A percentile compares a stretch with the other conserved stretches of the same genome.
These are phyloP conservation scores for Verticillium isaacii DNA, from an alignment of 2,329 filamentous ascomycete species.

Conservation along the genomic window DNA sequence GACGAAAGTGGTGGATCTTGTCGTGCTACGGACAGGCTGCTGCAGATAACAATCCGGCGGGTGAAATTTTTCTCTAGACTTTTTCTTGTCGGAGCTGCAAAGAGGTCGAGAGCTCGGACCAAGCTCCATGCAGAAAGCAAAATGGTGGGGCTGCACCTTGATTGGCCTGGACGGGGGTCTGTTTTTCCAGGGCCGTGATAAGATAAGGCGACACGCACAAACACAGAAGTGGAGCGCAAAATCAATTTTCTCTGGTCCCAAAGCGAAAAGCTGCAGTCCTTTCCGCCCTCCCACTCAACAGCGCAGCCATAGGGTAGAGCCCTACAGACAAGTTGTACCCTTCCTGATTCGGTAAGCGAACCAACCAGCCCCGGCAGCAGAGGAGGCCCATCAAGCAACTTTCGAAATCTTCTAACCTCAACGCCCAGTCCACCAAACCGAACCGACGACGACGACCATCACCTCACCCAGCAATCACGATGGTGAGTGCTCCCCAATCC, in stretches of 20 bases:
- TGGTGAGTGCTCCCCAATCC: constrained; percentile 40
- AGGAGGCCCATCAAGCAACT: constrained; percentile 18
- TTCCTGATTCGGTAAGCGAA: constrained; percentile 35
- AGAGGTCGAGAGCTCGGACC: constrained; percentile 7
- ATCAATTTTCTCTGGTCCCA: not conserved
- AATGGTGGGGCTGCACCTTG: constrained; percentile 6
- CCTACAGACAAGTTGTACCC: not conserved
- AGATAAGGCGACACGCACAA: not conserved
- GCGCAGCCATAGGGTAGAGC: not conserved
- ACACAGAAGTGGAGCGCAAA: not conserved
- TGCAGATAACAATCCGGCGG: not conserved
- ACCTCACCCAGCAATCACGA: constrained; percentile 50
- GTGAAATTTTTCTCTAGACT: constrained; percentile 12
- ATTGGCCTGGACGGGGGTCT: constrained; percentile 7
- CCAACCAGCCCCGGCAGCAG: constrained; percentile 24
- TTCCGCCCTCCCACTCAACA: not conserved
- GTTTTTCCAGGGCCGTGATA: constrained; percentile 2
- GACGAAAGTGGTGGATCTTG: not conserved
- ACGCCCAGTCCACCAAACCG: constrained; percentile 30
- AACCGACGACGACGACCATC: constrained; percentile 42
- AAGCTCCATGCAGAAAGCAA: constrained; percentile 8
- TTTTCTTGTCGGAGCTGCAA: constrained; percentile 10
- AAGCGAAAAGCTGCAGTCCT: not conserved
- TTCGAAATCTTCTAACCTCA: constrained; percentile 37
- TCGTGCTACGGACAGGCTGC: not conserved